A percentile compares a stretch with the other conserved stretches of the same genome.
Evolutionary conservation across 768 basidiomycete genomes (phyloP).

Genomic region (Boletus rubropictus): DNA sequence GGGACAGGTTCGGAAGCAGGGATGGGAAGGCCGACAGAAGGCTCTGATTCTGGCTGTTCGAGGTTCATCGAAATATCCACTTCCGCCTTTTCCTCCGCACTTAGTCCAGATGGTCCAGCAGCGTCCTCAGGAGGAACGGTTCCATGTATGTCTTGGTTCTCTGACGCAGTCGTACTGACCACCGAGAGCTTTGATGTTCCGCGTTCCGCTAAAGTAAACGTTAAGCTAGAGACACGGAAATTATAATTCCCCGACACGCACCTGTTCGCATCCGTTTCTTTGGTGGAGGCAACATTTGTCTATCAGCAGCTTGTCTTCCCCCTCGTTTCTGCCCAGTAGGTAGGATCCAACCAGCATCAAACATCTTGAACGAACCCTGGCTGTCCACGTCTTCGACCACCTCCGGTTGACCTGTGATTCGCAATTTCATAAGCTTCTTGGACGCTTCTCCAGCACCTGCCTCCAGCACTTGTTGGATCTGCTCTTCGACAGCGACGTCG

Average conservation of each 20-base stretch:
- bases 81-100: slow-evolving; percentile 15
- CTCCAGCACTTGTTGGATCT: slow-evolving; percentile 2
- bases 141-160: slow-evolving; percentile 36
- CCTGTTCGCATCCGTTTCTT: slow-evolving; percentile 51
- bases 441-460: slow-evolving; percentile 8
- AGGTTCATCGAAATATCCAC: slow-evolving; percentile 15
- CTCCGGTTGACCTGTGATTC: slow-evolving; percentile 28
- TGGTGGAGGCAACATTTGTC: slow-evolving; percentile 43
- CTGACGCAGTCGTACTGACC: slow-evolving; percentile 42
- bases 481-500: slow-evolving; percentile 9
- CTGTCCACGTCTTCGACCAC: slow-evolving; percentile 69
- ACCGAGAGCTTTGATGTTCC: slow-evolving; percentile 41
- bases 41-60: slow-evolving; percentile 8
- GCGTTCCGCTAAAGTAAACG: slow-evolving; percentile 23
- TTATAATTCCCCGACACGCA: slow-evolving; percentile 15
- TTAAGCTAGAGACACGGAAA: not conserved
- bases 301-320: slow-evolving; percentile 45
- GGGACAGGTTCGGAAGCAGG: not conserved
- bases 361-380: slow-evolving; percentile 69
- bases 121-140: slow-evolving; percentile 24
- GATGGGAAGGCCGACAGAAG: not conserved
- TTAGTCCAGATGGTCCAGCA: slow-evolving; percentile 22
- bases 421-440: slow-evolving; percentile 28
- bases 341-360: slow-evolving; percentile 85
- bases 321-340: slow-evolving; percentile 67